These are phyloP conservation scores for Castanopsis chinensis DNA, from an alignment of 306 rosid genomes.

Conservation along the genomic window DNA sequence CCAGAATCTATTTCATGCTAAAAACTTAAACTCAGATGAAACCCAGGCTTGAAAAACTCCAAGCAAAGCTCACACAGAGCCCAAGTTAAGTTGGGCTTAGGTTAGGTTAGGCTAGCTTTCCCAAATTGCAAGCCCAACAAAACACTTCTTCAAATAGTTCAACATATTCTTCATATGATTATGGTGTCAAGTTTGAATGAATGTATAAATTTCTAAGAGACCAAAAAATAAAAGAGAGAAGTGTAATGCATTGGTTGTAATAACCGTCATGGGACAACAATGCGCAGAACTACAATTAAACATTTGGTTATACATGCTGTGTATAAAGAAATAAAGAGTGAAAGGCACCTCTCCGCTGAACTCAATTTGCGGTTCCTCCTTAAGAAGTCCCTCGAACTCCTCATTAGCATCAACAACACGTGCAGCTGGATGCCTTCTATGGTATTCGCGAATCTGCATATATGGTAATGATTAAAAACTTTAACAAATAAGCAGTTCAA, in stretches of 20 bases:
- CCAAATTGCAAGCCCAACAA: neutral
- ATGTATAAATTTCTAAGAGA: neutral
- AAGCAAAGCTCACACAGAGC: neutral
- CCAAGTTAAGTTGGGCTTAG: neutral
- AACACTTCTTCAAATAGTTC: neutral
- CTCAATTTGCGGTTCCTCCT: slow-evolving; percentile 88
- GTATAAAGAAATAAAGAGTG: neutral
- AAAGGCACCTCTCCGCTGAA: slow-evolving; percentile 91
- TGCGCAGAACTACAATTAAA: neutral
- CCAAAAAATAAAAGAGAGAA: neutral
- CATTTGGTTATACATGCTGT: neutral
- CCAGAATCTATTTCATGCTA: neutral
- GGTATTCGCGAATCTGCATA: slow-evolving; percentile 92
- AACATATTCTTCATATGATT: neutral
- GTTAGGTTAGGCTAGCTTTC: neutral
- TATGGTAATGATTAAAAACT: slow-evolving; percentile 13
- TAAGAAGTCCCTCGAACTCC: slow-evolving; percentile 65
- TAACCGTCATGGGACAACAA: neutral
- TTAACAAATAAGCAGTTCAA: neutral
- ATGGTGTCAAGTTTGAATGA: neutral
- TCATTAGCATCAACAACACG: slow-evolving; percentile 80
- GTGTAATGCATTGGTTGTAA: neutral
- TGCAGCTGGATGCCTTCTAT: slow-evolving; percentile 90
- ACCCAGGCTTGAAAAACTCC: neutral
- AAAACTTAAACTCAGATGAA: neutral